Base-by-base conservation (phyloP, 2,329 filamentous ascomycete species). In the Arthrobotrys sphaeroides region DNA sequence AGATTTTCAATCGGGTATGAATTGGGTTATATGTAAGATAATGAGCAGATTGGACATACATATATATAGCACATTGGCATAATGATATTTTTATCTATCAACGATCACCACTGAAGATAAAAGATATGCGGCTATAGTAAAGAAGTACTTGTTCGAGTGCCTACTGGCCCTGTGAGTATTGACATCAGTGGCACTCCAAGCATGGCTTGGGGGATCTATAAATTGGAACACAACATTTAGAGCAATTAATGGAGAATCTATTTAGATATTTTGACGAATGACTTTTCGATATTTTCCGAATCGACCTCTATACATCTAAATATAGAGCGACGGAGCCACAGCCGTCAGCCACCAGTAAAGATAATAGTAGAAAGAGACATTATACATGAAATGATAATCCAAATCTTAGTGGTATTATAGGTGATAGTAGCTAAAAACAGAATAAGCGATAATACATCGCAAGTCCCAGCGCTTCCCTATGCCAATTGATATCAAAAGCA, bases 371-470 rank as follows among this genome's bases (percentile, higher is more conserved):
- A n/a, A 68, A 67, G 18, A 51, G 33, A 62, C 13, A 55, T n/a
- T 36, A 47, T 36, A 3, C n/a, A 47, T 31, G 51, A 18, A 16
- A 51, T 62, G 42, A 36, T 47, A 60, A 26, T 62, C 43, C 28
- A 38, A 33, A 47, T 16, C 36, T 45, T 51, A 10, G 31, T 26
- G 10, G 51, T 38, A 55, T 55, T 55, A 55, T 55, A 53, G 42
- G 65, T 33, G 65, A 45, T 26, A 60, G 60, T 57, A 60, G 60
- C 42, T 33, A 66, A 66, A 73, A 57, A 36, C 40, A 40, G 60
- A 73, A 22, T 60, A 64, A 62, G 62, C 61, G 36, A 61, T 62
- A 45, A 38, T 59, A 18, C 26, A 42, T 22, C 31, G 49, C 64
- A 62, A 47, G 31, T 57, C 42, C 43, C 26, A 53, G 24, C 49